Conservation (phyloP, 2,329 filamentous ascomycete genomes). For the Xylaria sp. region DNA sequence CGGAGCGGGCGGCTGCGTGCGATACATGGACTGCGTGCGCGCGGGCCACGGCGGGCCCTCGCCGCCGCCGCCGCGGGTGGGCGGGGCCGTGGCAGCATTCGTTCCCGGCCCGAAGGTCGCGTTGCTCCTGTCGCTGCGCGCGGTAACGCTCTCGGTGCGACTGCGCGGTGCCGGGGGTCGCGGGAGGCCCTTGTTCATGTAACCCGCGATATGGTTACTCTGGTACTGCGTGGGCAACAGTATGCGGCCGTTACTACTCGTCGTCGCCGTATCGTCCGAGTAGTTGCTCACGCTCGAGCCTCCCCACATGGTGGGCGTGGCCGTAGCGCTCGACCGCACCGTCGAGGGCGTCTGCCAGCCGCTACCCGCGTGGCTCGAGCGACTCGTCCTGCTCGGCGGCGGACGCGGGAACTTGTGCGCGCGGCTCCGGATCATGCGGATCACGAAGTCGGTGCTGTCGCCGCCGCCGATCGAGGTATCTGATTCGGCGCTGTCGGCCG, state of each 20-base stretch:
- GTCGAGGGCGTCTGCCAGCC: conserved; percentile 38
- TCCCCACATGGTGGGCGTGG: conserved; percentile 45
- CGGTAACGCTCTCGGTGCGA: conserved; percentile 16
- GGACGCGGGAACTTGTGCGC: conserved; percentile 42
- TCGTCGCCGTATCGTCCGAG: conserved; percentile 45
- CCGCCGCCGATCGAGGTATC: conserved; percentile 32
- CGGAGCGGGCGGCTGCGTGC: conserved; percentile 38
- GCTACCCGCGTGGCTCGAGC: conserved; percentile 21
- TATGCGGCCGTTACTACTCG: conserved; percentile 34
- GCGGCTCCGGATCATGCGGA: conserved; percentile 45
- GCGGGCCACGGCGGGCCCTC: conserved; percentile 34
- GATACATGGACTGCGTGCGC: conserved; percentile 40
- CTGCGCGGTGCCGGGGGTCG: conserved; percentile 23
- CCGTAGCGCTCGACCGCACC: conserved; percentile 36
- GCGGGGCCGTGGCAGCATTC: neutral
- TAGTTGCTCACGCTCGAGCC: conserved; percentile 44
- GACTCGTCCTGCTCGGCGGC: conserved; percentile 32
- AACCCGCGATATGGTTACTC: neutral
- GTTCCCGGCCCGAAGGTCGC: conserved; percentile 37
- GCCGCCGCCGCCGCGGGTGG: neutral
- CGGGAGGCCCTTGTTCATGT: conserved; percentile 20
- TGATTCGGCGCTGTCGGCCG: conserved; percentile 39
- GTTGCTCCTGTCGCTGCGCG: conserved; percentile 41
- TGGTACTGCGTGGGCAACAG: conserved; percentile 26
- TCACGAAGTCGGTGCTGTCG: conserved; percentile 27